phyloP scores from a whole-genome alignment of 2,329 filamentous ascomycete species.

The Xylaria sp. region DNA sequence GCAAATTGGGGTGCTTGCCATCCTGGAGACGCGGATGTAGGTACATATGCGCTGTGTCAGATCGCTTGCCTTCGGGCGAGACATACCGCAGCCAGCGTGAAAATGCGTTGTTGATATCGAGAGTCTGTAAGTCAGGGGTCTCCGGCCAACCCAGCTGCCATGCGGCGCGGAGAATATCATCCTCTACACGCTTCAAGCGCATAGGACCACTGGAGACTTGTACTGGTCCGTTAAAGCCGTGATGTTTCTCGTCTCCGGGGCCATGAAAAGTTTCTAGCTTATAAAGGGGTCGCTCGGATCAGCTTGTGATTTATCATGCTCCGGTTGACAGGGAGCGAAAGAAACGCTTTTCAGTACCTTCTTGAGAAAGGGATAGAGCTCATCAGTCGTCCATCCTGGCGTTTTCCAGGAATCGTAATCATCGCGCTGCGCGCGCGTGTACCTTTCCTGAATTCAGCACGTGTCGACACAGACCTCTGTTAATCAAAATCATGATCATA shows the following conservation, averaged over 20 bases:
- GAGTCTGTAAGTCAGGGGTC: slow-evolving; percentile 60
- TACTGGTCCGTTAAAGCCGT: slow-evolving; percentile 61
- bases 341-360: slow-evolving; percentile 52
- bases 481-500: slow-evolving; percentile 26
- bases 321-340: neutral
- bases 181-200: slow-evolving; percentile 53
- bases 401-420: slow-evolving; percentile 51
- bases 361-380: slow-evolving; percentile 62
- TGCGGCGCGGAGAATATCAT: slow-evolving; percentile 60
- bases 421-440: slow-evolving; percentile 49
- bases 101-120: slow-evolving; percentile 55
- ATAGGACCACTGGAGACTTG: slow-evolving; percentile 61
- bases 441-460: slow-evolving; percentile 40
- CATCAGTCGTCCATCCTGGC: slow-evolving; percentile 48
- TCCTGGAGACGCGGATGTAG: slow-evolving; percentile 46
- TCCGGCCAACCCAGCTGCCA: slow-evolving; percentile 59
- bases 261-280: slow-evolving; percentile 49
- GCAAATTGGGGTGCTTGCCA: slow-evolving; percentile 48
- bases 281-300: neutral
- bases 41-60: slow-evolving; percentile 46
- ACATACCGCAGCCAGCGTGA: slow-evolving; percentile 43
- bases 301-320: slow-evolving; percentile 4
- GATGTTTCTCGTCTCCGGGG: slow-evolving; percentile 54
- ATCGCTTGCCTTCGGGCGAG: slow-evolving; percentile 45
- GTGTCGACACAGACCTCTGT: neutral